Evolutionary conservation across 768 basidiomycete species (phyloP).

Genomic region (Polyporus arcularius): DNA sequence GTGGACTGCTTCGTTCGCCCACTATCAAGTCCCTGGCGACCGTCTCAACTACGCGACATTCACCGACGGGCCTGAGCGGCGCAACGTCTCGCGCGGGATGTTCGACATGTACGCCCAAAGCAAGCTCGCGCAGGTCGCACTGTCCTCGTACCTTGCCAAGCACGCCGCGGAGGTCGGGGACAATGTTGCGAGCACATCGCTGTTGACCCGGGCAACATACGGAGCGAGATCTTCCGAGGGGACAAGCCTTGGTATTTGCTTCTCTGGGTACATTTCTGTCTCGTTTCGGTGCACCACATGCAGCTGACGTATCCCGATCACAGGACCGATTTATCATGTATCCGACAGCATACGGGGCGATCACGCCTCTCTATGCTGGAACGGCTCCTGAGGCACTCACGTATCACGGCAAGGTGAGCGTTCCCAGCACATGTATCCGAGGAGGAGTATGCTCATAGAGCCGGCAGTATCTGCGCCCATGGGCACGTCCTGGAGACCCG

Average conservation of each 20-base stretch:
- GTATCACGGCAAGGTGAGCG: conserved; percentile 33
- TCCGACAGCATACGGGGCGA: conserved; percentile 37
- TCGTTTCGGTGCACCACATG: not conserved
- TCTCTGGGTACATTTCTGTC: conserved; percentile 35
- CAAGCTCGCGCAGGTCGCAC: conserved; percentile 47
- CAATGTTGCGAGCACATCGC: conserved; percentile 45
- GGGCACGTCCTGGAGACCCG: conserved; percentile 25
- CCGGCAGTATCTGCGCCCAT: conserved; percentile 31
- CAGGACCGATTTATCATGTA: conserved; percentile 23
- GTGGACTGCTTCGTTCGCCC: conserved; percentile 41
- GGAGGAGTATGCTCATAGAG: too few species aligned
- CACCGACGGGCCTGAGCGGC: conserved; percentile 23
- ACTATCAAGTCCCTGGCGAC: conserved; percentile 23
- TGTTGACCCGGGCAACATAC: conserved; percentile 45
- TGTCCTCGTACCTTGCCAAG: conserved; percentile 45
- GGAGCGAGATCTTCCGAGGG: conserved; percentile 23
- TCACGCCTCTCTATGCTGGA: conserved; percentile 48
- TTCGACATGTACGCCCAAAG: conserved; percentile 28
- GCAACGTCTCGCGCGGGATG: conserved; percentile 4
- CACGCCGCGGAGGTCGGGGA: conserved; percentile 42
- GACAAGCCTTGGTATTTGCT: conserved; percentile 32
- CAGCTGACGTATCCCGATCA: not conserved
- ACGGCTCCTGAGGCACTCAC: conserved; percentile 38
- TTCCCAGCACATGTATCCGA: too few species aligned
- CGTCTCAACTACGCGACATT: conserved; percentile 41